Evolutionary conservation across 495 filamentous ascomycete species (phyloP), one percentile per base, ranked within the genome.

Genomic region (Aspergillus wentii): DNA sequence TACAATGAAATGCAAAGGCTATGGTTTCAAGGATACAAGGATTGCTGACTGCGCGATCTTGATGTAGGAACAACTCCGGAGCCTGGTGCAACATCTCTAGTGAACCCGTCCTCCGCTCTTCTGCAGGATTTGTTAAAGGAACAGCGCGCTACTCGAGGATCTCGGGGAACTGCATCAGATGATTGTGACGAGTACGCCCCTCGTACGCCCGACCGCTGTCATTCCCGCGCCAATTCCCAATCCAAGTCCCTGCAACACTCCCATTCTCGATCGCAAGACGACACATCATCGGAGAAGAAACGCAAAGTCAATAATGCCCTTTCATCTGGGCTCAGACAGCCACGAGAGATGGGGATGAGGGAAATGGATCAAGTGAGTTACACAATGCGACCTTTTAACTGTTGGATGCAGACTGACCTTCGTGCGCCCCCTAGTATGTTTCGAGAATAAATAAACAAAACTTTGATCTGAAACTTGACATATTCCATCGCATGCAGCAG

Each of bases 401-500:
- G 32, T 13, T 20, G 27, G 33, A 28, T 9, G 40, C 48, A 25
- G 44, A 35, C 33, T 41, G 9, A 50, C n/a, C 17, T 8, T 7
- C 3, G 10, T 25, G n/a, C n/a, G n/a, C 26, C 20, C 41, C 9
- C 15, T 43, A 74, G 64, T 67, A 72, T 41, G 61, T 75, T 33
- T 78, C 72, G 2, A 85, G 76, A 32, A 64, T 94, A 30, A 81
- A 83, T 52, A 94, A 94, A 51, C 77, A 91, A 52, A 92, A 94
- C 49, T 96, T 94, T 52, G 85, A 90, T 52, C 68, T 96, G 40
- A 94, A 94, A 58, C 68, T 95, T 32, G 85, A 91, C 43, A 69
- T 95, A 1, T 85, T 77, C 49, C 85, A 95, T 46, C 73, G 82
- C 13, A 57, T 68, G 8, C 69, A 82, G 33, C 78, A 86, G 21